Percentiles rank a stretch among this genome's conserved stretches.
Conservation (phyloP, 2,329 filamentous ascomycete species). For the Curvularia hawaiiensis region DNA sequence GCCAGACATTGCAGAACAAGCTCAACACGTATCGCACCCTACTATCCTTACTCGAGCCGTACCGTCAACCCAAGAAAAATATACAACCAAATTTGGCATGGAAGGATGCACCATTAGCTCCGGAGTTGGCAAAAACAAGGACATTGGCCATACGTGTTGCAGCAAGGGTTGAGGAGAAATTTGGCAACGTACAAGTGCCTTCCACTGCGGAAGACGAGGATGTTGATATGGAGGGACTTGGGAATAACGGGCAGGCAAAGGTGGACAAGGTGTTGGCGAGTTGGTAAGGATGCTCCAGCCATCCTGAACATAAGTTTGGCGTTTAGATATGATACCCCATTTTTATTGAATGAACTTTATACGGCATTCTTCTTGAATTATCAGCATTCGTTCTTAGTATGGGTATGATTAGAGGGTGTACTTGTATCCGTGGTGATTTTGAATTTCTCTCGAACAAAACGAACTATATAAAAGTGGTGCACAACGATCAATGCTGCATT, state of each 20-base stretch:
- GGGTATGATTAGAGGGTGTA: not conserved
- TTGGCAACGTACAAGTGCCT: conserved; percentile 37
- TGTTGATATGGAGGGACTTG: conserved; percentile 27
- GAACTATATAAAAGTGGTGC: not conserved
- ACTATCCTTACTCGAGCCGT: conserved; percentile 58
- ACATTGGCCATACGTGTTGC: conserved; percentile 55
- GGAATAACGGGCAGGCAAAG: conserved; percentile 27
- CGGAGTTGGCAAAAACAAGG: conserved; percentile 70
- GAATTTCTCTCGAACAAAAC: not conserved
- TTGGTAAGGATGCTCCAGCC: conserved; percentile 22
- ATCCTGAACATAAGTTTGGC: not conserved
- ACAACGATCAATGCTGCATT: not conserved
- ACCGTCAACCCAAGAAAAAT: conserved; percentile 53
- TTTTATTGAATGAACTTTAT: not conserved
- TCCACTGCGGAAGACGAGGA: conserved; percentile 31
- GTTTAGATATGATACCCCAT: conserved; percentile 20
- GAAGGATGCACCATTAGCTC: conserved; percentile 67
- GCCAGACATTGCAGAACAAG: conserved; percentile 56
- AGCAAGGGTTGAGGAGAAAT: conserved; percentile 40
- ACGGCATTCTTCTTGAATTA: not conserved
- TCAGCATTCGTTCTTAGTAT: not conserved
- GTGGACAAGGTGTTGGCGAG: conserved; percentile 32
- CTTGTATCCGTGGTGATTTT: not conserved
- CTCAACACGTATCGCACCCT: conserved; percentile 56
- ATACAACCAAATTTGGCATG: conserved; percentile 71